These are phyloP conservation scores for Abelmoschus esculentus DNA, from an alignment of 345 rosid species.

Conservation along the genomic window DNA sequence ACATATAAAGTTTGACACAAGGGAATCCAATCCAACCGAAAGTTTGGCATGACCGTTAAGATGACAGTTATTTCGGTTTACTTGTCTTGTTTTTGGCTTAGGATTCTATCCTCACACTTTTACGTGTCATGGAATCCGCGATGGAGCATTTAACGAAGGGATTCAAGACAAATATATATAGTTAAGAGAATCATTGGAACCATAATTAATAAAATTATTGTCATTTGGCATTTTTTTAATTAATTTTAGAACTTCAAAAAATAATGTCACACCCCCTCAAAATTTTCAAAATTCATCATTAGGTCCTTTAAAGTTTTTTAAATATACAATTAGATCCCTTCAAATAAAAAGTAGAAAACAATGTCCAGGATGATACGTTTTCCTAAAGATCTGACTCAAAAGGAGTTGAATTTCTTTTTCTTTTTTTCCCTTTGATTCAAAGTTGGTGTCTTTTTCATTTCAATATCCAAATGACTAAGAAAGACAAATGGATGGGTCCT, in stretches of 20 bases:
- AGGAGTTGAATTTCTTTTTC: not conserved
- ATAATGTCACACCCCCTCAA: too few relatives aligned
- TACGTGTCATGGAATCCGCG: not conserved
- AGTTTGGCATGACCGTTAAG: conserved; percentile 9
- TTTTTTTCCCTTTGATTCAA: not conserved
- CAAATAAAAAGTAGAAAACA: not conserved
- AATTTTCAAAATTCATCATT: too few relatives aligned
- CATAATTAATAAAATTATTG: too few relatives aligned
- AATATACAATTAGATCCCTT: too few relatives aligned
- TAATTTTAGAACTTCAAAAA: too few relatives aligned
- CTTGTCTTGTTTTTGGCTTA: conserved; percentile 2
- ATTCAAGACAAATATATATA: too few relatives aligned
- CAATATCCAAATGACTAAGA: not conserved
- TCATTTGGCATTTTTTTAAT: too few relatives aligned
- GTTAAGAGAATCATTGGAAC: too few relatives aligned
- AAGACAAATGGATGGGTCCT: not conserved
- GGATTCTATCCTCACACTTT: not conserved
- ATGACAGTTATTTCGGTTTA: conserved; percentile 36
- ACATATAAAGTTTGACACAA: not conserved
- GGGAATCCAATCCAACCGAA: conserved; percentile 10
- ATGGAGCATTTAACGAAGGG: not conserved
- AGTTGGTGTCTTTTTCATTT: not conserved
- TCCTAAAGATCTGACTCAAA: conserved; percentile 13
- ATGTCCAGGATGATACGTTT: not conserved
- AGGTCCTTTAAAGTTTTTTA: too few relatives aligned